These are phyloP conservation scores for Aureobasidium sp. DNA, from an alignment of 2,329 filamentous ascomycete species.

Conservation along the genomic window DNA sequence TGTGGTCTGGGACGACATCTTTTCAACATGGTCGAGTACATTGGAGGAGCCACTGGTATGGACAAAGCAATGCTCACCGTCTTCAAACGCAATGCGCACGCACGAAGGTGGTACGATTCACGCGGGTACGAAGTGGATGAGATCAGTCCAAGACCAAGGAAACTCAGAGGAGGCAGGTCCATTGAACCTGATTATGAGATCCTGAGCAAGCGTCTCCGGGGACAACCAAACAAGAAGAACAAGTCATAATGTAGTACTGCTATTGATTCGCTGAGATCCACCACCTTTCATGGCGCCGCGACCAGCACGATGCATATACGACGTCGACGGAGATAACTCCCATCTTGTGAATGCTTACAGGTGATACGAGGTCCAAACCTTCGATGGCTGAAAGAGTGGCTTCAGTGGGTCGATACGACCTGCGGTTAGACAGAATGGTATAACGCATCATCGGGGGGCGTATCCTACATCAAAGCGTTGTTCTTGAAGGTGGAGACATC, in stretches of 20 bases:
- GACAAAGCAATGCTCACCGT: conserved; percentile 67
- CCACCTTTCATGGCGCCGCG: not conserved
- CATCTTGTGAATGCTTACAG: not conserved
- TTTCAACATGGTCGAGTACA: conserved; percentile 46
- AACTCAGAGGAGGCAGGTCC: conserved; percentile 39
- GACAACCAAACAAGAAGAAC: not conserved
- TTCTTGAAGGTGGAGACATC: not conserved
- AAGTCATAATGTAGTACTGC: not conserved
- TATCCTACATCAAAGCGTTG: not conserved
- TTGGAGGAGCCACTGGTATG: conserved; percentile 48
- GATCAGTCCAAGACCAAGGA: conserved; percentile 41
- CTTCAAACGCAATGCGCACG: conserved; percentile 53
- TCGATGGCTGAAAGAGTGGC: too few relatives aligned
- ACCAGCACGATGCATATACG: not conserved
- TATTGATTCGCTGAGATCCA: not conserved
- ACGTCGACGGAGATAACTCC: not conserved
- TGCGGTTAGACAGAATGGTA: not conserved
- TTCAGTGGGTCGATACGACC: not conserved
- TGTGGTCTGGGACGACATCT: conserved; percentile 50
- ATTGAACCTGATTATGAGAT: conserved; percentile 45
- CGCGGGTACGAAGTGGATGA: conserved; percentile 48
- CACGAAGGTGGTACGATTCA: conserved; percentile 51
- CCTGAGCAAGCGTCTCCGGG: conserved; percentile 34
- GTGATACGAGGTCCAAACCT: not conserved
- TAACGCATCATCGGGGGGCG: not conserved